A percentile compares a stretch with the other conserved stretches of the same genome.
Conservation (phyloP, 2,329 filamentous ascomycete species). For the Aspergillus alliaceus region DNA sequence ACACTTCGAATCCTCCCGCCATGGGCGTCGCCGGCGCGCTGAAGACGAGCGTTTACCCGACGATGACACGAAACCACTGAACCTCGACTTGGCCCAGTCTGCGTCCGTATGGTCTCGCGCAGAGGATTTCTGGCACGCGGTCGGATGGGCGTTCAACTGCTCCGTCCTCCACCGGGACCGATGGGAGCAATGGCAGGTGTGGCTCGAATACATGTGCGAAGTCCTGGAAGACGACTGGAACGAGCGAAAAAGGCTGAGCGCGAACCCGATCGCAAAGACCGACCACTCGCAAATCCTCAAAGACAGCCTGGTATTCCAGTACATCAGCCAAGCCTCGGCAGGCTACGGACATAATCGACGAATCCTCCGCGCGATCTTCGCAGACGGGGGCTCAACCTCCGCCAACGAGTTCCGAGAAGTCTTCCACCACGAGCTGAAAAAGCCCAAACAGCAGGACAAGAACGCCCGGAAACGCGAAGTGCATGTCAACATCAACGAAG, state of each 20-base stretch:
- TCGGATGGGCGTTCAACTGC: slow-evolving; percentile 94
- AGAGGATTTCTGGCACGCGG: slow-evolving; percentile 82
- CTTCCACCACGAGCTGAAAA: slow-evolving; percentile 47
- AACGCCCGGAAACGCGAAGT: slow-evolving; percentile 41
- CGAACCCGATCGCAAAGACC: slow-evolving; percentile 5
- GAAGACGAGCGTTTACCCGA: slow-evolving; percentile 30
- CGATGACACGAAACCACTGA: slow-evolving; percentile 55
- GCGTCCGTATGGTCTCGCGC: slow-evolving; percentile 72
- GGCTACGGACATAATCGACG: slow-evolving; percentile 39
- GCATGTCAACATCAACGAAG: slow-evolving; percentile 47
- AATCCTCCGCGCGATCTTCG: slow-evolving; percentile 49
- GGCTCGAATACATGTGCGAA: slow-evolving; percentile 69
- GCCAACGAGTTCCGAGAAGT: slow-evolving; percentile 46
- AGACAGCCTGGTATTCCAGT: slow-evolving; percentile 45
- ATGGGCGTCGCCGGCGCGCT: slow-evolving; percentile 27
- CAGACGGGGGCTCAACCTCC: slow-evolving; percentile 40
- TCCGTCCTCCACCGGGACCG: slow-evolving; percentile 69
- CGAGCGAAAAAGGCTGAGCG: slow-evolving; percentile 24
- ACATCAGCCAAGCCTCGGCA: slow-evolving; percentile 33
- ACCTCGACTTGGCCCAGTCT: slow-evolving; percentile 60
- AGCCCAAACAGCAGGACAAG: slow-evolving; percentile 19
- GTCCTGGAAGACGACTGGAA: slow-evolving; percentile 47
- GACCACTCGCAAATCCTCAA: slow-evolving; percentile 25
- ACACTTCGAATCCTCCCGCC: slow-evolving; percentile 35
- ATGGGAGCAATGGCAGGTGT: slow-evolving; percentile 79